Evolutionary conservation across 129 eudicot species (phyloP), one percentile per base, ranked within the genome.

Genomic region (Helianthus annuus): DNA sequence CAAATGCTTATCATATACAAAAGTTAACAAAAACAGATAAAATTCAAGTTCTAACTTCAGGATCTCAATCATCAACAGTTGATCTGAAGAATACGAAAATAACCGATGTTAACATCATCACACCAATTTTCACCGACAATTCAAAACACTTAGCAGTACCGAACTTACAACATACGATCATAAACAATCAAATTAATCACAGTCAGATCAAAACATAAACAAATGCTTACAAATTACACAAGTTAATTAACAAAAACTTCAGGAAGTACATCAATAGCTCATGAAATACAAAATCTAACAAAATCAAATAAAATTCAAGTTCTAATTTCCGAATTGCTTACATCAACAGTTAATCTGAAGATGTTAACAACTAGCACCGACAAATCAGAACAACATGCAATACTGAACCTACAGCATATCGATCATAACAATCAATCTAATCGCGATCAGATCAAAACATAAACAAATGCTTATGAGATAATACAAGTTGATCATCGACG

Each of bases 391-490:
- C 29, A 14, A 10, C 15, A 4, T 13, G 42, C 44, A 22, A 10
- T 19, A 69, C 56, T n/a, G 6, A 38, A 42, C 40, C 14, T 7
- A 80, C 69, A 48, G 10, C 66, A 40, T 64, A 6, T 3, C 12
- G 44, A 9, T 55, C 29, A 59, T 48, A 40, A n/a, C 7, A 27
- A 77, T 48, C 59, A 46, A 54, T 13, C 17, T 48, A 79, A 52
- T 29, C 16, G 10, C 6, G 45, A 68, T 49, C 60, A 68, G 66
- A 74, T 78, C 58, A 59, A 64, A 63, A 57, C 38, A 61, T 6
- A 6, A 42, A 48, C 0, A 32, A 3, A 32, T 32, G 36, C 36
- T 32, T 32, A 32, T 3, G 4, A 32, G 2, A 32, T 32, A 2
- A 32, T 3, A 32, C 4, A 32, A 32, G 36, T 32, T 32, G 4